Base-by-base conservation (phyloP, 169 alveolate species). In the Plasmodium vivax region DNA sequence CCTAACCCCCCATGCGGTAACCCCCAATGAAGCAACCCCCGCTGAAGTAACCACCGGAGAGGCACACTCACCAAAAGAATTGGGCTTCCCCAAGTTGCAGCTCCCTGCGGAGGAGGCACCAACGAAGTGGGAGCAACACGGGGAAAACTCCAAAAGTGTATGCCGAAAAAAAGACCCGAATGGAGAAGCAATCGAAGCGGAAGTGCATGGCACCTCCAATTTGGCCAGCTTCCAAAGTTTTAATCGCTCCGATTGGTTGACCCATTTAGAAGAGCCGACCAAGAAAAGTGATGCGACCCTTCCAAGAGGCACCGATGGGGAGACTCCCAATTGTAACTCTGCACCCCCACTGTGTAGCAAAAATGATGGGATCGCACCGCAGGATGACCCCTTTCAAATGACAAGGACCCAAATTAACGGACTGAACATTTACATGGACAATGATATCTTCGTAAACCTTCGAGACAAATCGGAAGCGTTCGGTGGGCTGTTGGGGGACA, bases 371-470 rank as follows among this genome's bases (percentile, higher is more conserved):
- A 54, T 23, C n/a, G 34, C 38, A 68, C 38, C 87, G 23, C 19
- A 32, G 16, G 71, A 72, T 68, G 93, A 72, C 45, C 3, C 51
- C 3, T 38, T 3, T 41, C 9, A 4, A 30, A 77, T 87, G 45
- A 51, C 56, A 27, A 87, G 30, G 14, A 32, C 93, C 9, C 32
- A 87, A 75, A 87, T 87, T 34, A 87, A 87, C 54, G 93, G 93
- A 45, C 68, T 87, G 34, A 74, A 74, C n/a, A 27, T 87, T 27
- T 87, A 87, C 43, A 87, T 87, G 93, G 93, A 87, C 27, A 87
- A 51, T 34, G 93, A 75, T 71, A 51, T 87, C n/a, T 75, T 75
- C 34, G 19, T 75, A 16, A 32, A 77, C n/a, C 45, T 87, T 54
- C 54, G 82, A 8, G 93, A 75, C 77, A 87, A 74, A 23, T 71